Conservation (phyloP, 768 basidiomycete genomes). For the Lentinula sp. region DNA sequence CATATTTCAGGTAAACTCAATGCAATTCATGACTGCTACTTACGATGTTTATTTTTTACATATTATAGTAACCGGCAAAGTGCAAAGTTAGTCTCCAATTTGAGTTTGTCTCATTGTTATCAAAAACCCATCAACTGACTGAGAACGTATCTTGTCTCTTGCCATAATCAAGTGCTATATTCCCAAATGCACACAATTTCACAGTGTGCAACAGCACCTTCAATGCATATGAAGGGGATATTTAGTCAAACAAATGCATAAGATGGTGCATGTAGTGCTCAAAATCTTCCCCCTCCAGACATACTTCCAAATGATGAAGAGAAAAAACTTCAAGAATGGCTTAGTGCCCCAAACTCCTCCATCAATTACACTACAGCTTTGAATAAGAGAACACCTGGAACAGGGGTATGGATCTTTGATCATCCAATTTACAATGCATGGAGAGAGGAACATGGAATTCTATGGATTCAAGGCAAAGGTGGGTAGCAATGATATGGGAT, state of each 20-base stretch:
- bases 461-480: constrained; percentile 1
- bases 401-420: neutral
- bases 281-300: neutral
- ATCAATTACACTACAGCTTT: neutral
- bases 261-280: neutral
- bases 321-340: neutral
- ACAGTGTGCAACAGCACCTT: neutral
- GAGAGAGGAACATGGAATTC: neutral
- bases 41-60: too few species aligned
- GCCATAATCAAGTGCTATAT: too few species aligned
- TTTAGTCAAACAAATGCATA: neutral
- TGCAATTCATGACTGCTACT: too few species aligned
- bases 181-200: too few species aligned
- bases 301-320: neutral
- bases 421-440: neutral
- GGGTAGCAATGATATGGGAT: neutral
- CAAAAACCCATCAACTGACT: too few species aligned
- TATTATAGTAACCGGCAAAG: too few species aligned
- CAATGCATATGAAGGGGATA: neutral
- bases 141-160: too few species aligned
- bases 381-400: neutral
- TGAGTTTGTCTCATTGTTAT: too few species aligned
- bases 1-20: too few species aligned
- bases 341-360: neutral
- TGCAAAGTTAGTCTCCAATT: too few species aligned